Conservation (phyloP, 2,329 filamentous ascomycete species). For the Ophiocordyceps camponoti-floridani region DNA sequence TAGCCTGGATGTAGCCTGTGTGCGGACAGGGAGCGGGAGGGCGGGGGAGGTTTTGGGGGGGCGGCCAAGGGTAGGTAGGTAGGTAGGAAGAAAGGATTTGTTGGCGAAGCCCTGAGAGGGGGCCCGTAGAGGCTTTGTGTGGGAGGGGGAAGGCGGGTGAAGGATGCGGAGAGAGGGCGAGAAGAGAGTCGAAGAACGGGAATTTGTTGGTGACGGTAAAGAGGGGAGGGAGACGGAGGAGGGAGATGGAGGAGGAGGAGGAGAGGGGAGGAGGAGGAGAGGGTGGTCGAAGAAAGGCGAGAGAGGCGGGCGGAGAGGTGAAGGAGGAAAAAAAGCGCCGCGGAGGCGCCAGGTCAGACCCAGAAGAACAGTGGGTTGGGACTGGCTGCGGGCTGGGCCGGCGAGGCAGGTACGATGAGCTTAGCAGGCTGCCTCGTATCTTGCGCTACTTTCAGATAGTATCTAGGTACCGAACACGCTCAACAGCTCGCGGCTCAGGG, state of each 20-base stretch:
- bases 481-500: too few relatives aligned
- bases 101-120: conserved; percentile 1
- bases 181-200: conserved; percentile 10
- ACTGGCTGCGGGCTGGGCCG: neutral
- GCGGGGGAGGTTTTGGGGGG: neutral
- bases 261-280: conserved; percentile 8
- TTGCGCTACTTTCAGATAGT: neutral
- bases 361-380: neutral
- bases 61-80: too few relatives aligned
- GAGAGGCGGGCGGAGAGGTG: conserved; percentile 11
- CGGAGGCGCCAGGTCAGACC: conserved; percentile 2
- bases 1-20: too few relatives aligned
- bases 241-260: conserved; percentile 8
- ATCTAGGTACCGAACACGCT: neutral
- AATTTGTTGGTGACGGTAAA: conserved; percentile 5
- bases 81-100: too few relatives aligned
- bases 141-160: conserved; percentile 3
- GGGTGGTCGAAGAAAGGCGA: conserved; percentile 7
- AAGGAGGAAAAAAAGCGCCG: conserved; percentile 3
- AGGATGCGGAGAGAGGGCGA: conserved; percentile 6
- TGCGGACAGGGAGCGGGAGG: neutral
- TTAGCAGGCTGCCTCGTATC: neutral
- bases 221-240: conserved; percentile 2
- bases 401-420: neutral
- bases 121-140: conserved; percentile 2